Evolutionary conservation across 1,284 basidiomycete genomes (phyloP).

Genomic region (Trametes hirsuta): DNA sequence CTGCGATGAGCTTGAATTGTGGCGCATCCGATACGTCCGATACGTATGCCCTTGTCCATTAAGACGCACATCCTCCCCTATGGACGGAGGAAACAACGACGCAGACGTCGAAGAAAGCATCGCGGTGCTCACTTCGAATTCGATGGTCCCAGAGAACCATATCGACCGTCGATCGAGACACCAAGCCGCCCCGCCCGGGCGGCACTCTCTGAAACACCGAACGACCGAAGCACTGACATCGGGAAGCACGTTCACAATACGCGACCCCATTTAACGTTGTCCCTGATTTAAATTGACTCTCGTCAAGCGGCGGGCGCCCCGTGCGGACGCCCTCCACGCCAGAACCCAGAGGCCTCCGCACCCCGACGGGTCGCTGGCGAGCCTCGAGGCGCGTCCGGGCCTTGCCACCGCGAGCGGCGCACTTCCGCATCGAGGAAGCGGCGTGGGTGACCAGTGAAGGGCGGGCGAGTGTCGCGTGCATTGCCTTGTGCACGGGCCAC

Average conservation of each 20-base stretch:
- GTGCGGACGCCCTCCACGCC: background rate
- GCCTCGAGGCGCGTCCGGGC: background rate
- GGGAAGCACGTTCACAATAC: background rate
- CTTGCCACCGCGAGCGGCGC: background rate
- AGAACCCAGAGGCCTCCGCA: background rate
- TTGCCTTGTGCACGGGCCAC: conserved; percentile 2
- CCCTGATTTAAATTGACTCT: conserved; percentile 2
- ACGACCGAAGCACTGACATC: too few relatives aligned
- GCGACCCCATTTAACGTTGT: conserved; percentile 1
- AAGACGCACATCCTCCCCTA: too few relatives aligned
- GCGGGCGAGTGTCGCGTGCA: background rate
- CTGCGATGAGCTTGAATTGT: background rate
- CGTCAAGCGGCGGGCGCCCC: conserved; percentile 10
- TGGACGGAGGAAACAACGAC: too few relatives aligned
- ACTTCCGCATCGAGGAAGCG: background rate
- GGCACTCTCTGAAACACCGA: too few relatives aligned
- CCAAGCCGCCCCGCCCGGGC: background rate
- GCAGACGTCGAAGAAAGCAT: too few relatives aligned
- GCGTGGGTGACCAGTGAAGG: background rate
- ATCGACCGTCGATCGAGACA: too few relatives aligned
- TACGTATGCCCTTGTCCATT: too few relatives aligned
- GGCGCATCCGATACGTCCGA: too few relatives aligned
- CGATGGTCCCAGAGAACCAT: too few relatives aligned
- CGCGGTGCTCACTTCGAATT: too few relatives aligned
- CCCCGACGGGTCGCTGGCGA: background rate